phyloP scores from a whole-genome alignment of 371 early-diverging fungal species.

The Rhizomucor miehei region DNA sequence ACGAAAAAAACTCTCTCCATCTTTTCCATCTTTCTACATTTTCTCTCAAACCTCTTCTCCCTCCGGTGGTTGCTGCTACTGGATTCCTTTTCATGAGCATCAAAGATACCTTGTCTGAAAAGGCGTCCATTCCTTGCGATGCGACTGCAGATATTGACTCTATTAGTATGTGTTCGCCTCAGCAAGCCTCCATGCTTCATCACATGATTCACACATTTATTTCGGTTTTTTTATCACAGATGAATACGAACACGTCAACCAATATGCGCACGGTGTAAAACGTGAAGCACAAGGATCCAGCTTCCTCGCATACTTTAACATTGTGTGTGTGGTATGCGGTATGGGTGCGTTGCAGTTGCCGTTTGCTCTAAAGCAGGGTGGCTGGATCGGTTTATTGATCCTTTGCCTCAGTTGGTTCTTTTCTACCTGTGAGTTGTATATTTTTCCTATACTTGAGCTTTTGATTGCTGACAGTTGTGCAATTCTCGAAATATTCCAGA shows the following conservation, averaged over 20 bases:
- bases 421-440: constrained; percentile 37
- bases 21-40: background rate
- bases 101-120: constrained; percentile 6
- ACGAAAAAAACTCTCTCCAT: no score
- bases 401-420: constrained; percentile 37
- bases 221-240: no score
- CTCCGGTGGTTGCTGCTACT: constrained; percentile 1
- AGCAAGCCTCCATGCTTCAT: no score
- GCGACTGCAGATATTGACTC: background rate
- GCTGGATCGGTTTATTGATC: constrained; percentile 71
- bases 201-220: no score
- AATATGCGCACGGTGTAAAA: constrained; percentile 33
- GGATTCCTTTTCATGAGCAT: constrained; percentile 4
- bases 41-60: background rate
- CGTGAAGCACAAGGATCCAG: constrained; percentile 28
- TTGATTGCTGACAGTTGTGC: no score
- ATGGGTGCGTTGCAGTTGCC: constrained; percentile 80
- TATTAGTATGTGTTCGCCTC: background rate
- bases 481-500: no score
- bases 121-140: constrained; percentile 2
- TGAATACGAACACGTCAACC: background rate
- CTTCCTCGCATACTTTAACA: constrained; percentile 52
- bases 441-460: no score
- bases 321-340: constrained; percentile 76
- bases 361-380: constrained; percentile 71